These are phyloP conservation scores for Neostapfia colusana DNA, from an alignment of 176 grass and related monocot genomes.

Conservation along the genomic window DNA sequence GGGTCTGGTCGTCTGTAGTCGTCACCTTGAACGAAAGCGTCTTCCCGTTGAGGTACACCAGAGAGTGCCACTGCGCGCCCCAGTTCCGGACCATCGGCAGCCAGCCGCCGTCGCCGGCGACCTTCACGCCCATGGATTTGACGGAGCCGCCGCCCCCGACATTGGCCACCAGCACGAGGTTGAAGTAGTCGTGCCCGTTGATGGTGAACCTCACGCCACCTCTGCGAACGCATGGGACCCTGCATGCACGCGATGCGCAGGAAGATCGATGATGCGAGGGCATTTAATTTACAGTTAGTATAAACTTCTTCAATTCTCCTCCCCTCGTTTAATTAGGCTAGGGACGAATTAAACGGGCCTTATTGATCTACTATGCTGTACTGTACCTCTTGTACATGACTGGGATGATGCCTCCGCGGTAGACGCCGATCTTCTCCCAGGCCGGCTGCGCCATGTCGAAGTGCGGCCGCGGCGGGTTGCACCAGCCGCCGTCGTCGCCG, in stretches of 20 bases:
- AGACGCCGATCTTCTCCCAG: conserved; percentile 51
- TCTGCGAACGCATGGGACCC: conserved; percentile 45
- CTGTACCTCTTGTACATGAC: conserved; percentile 49
- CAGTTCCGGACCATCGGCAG: conserved; percentile 40
- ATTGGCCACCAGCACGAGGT: conserved; percentile 47
- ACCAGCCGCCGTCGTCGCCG: conserved; percentile 51
- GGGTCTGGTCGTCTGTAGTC: neutral
- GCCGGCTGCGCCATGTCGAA: conserved; percentile 61
- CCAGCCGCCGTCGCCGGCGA: neutral
- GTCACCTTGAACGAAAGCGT: conserved; percentile 41
- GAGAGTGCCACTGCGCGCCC: conserved; percentile 50
- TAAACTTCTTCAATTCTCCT: too few species aligned
- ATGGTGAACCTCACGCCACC: conserved; percentile 59
- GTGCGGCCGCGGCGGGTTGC: conserved; percentile 45
- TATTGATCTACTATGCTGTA: neutral
- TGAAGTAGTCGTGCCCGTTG: conserved; percentile 49
- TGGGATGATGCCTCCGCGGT: neutral
- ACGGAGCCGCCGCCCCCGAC: conserved; percentile 46
- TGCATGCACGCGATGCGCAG: neutral
- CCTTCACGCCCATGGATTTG: conserved; percentile 40
- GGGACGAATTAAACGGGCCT: too few species aligned
- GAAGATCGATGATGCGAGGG: too few species aligned
- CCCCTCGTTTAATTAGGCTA: too few species aligned
- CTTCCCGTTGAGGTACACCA: neutral
- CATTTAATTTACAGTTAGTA: too few species aligned